Percentiles rank a stretch among this genome's conserved stretches.
Conservation (phyloP, 2,329 filamentous ascomycete species). For the Fusarium coicis region DNA sequence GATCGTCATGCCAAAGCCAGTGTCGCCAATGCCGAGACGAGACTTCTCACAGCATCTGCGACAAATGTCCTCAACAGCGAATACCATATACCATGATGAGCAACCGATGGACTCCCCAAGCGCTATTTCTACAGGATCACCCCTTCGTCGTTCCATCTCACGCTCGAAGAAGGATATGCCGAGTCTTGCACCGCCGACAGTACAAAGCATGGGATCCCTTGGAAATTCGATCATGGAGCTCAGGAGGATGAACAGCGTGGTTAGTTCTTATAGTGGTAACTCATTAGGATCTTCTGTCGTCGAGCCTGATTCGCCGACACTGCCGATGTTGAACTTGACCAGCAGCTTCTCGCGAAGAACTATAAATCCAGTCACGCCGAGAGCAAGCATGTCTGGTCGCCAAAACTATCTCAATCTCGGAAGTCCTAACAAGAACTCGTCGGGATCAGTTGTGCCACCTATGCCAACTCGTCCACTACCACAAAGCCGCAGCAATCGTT, state of each 20-base stretch:
- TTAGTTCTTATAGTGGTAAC: conserved; percentile 57
- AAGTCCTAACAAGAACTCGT: conserved; percentile 38
- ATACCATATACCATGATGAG: conserved; percentile 43
- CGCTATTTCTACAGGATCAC: conserved; percentile 39
- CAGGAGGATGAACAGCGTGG: conserved; percentile 66
- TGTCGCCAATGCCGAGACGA: conserved; percentile 43
- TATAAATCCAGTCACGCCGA: conserved; percentile 34
- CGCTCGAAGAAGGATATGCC: conserved; percentile 28
- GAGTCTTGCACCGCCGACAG: not conserved
- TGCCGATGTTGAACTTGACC: conserved; percentile 50
- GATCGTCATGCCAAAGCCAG: conserved; percentile 41
- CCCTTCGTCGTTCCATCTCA: conserved; percentile 31
- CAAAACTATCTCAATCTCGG: conserved; percentile 61
- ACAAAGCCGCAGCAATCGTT: conserved; percentile 27
- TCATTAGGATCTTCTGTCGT: conserved; percentile 48
- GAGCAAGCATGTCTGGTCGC: conserved; percentile 51
- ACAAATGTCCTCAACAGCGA: conserved; percentile 37
- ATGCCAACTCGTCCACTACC: conserved; percentile 2
- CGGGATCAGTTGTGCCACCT: not conserved
- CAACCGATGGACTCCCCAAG: conserved; percentile 17
- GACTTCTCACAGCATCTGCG: conserved; percentile 35
- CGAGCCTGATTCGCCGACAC: conserved; percentile 52
- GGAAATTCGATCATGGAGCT: conserved; percentile 62
- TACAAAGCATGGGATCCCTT: conserved; percentile 40
- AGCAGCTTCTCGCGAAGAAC: conserved; percentile 52